These are phyloP conservation scores for Boechera stricta DNA, from an alignment of 345 rosid species.

Conservation along the genomic window DNA sequence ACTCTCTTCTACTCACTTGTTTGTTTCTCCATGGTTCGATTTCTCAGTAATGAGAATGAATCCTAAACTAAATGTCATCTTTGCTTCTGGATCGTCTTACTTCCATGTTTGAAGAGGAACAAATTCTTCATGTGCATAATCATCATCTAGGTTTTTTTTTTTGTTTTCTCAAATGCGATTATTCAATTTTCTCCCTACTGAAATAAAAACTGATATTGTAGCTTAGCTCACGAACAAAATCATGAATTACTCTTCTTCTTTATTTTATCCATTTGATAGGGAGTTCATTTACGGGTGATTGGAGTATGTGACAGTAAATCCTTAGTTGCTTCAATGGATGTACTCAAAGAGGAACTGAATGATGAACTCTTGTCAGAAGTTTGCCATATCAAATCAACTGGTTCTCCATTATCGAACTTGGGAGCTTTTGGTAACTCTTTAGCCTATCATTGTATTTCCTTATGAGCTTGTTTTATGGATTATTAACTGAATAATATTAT, in stretches of 20 bases:
- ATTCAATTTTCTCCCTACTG: no score
- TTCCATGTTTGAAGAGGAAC: no score
- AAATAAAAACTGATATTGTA: no score
- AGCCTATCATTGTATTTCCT: neutral
- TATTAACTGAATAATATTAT: neutral
- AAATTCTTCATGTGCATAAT: no score
- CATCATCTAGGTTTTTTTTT: no score
- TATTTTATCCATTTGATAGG: constrained; percentile 48
- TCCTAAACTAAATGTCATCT: neutral
- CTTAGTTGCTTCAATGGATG: constrained; percentile 57
- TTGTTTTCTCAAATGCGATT: no score
- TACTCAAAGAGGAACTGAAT: constrained; percentile 53
- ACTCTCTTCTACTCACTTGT: neutral
- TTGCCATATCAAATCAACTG: constrained; percentile 64
- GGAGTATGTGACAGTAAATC: constrained; percentile 87
- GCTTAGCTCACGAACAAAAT: no score
- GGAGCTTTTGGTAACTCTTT: constrained; percentile 51
- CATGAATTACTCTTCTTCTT: no score
- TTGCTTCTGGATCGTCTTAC: constrained; percentile 4
- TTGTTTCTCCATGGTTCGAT: constrained; percentile 2
- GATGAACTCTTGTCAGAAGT: constrained; percentile 62
- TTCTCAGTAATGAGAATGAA: constrained; percentile 1
- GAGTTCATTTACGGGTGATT: constrained; percentile 72
- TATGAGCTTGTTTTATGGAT: neutral
- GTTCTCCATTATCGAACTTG: constrained; percentile 58